A percentile compares a stretch with the other conserved stretches of the same genome.
phyloP scores from a whole-genome alignment of 139 green algal genomes.

The Picochlorum sp. region DNA sequence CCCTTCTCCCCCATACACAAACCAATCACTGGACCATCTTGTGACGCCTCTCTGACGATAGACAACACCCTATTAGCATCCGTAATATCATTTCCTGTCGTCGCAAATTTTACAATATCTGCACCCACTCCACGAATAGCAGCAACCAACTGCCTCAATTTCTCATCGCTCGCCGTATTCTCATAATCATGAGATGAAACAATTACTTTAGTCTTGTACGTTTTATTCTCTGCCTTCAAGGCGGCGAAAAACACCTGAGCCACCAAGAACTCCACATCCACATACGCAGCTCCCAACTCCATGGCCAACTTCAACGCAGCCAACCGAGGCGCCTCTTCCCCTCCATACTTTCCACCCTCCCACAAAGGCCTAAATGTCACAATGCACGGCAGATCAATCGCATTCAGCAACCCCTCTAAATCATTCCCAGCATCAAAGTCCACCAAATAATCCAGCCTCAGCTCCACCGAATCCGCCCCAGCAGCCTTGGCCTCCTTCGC shows the following conservation, averaged over 20 bases:
- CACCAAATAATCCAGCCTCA: constrained; percentile 77
- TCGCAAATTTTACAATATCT: constrained; percentile 90
- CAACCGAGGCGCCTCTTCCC: constrained; percentile 62
- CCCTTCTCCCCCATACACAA: constrained; percentile 90
- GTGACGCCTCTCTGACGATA: constrained; percentile 36
- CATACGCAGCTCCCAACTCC: constrained; percentile 63
- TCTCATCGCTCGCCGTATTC: constrained; percentile 50
- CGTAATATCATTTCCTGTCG: constrained; percentile 72
- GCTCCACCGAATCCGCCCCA: constrained; percentile 76
- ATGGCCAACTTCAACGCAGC: constrained; percentile 61
- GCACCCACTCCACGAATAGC: constrained; percentile 55
- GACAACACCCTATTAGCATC: constrained; percentile 65
- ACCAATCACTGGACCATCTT: constrained; percentile 69
- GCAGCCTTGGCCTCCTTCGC: constrained; percentile 48
- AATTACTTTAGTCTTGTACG: constrained; percentile 65
- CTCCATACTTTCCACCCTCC: constrained; percentile 86
- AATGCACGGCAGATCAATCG: constrained; percentile 60
- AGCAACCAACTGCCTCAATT: constrained; percentile 50
- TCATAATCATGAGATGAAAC: constrained; percentile 91
- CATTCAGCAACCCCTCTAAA: constrained; percentile 50
- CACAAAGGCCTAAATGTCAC: constrained; percentile 80
- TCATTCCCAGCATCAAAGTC: constrained; percentile 31
- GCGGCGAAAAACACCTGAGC: constrained; percentile 56
- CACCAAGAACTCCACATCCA: constrained; percentile 89
- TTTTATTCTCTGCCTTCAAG: constrained; percentile 25